These are phyloP conservation scores for Marasmius sp. DNA, from an alignment of 1,284 basidiomycete species.

Conservation along the genomic window DNA sequence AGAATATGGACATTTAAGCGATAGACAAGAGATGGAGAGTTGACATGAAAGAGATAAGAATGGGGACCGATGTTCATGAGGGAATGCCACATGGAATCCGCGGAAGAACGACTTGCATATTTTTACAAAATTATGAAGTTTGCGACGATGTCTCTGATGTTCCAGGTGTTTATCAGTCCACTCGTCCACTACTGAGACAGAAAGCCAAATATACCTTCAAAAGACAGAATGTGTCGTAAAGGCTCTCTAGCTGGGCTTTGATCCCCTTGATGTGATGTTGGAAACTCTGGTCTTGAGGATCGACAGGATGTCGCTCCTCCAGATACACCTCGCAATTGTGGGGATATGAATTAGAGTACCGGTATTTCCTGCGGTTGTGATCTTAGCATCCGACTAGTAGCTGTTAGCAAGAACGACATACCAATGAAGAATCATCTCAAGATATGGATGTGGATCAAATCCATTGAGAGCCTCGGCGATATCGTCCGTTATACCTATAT, in stretches of 20 bases:
- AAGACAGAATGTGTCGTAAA: background rate
- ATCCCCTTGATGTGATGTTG: no score
- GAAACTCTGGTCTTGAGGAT: no score
- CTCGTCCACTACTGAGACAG: no score
- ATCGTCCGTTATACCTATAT: background rate
- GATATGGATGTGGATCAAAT: background rate
- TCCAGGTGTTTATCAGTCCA: background rate
- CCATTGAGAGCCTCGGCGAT: background rate
- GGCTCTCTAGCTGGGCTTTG: no score
- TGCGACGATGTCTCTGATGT: background rate
- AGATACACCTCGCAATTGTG: no score
- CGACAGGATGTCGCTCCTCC: no score
- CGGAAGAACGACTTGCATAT: background rate
- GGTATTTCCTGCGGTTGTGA: background rate
- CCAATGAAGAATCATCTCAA: background rate
- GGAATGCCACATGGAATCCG: background rate
- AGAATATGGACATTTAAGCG: no score
- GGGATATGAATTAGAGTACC: no score
- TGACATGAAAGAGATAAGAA: background rate
- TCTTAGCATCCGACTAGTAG: background rate
- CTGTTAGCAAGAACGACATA: background rate
- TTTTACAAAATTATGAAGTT: background rate
- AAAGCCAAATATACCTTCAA: background rate
- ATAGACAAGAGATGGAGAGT: background rate
- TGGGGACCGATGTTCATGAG: background rate